phyloP scores from a whole-genome alignment of 1,284 basidiomycete genomes.

The Marasmius oreades region DNA sequence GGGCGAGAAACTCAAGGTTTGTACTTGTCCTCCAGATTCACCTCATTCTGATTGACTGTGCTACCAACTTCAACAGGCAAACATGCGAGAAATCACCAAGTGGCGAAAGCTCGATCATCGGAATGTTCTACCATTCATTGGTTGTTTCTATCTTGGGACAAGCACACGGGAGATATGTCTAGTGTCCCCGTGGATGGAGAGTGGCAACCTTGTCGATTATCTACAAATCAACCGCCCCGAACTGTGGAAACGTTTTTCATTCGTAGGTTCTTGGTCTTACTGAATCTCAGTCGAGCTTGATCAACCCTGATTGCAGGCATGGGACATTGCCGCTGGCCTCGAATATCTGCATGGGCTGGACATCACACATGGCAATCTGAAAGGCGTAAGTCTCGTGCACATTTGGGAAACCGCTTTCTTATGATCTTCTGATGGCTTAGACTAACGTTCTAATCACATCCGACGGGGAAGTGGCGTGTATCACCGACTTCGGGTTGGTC shows the following conservation, averaged over 20 bases:
- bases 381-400: neutral
- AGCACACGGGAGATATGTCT: too few species aligned
- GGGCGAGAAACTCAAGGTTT: too few species aligned
- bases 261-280: too few species aligned
- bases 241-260: too few species aligned
- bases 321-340: neutral
- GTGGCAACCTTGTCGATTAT: too few species aligned
- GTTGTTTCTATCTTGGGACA: neutral
- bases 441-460: neutral
- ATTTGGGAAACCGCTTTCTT: neutral
- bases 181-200: too few species aligned
- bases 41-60: too few species aligned
- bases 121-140: neutral
- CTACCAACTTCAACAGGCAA: too few species aligned
- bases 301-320: neutral
- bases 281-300: neutral
- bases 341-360: neutral
- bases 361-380: neutral
- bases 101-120: neutral
- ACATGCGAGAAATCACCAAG: neutral
- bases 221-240: too few species aligned
- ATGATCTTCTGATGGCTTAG: neutral
- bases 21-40: too few species aligned
- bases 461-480: neutral
- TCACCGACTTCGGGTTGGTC: neutral